These are phyloP conservation scores for Musa acuminata DNA, from an alignment of 176 grass and related monocot species.

Conservation along the genomic window DNA sequence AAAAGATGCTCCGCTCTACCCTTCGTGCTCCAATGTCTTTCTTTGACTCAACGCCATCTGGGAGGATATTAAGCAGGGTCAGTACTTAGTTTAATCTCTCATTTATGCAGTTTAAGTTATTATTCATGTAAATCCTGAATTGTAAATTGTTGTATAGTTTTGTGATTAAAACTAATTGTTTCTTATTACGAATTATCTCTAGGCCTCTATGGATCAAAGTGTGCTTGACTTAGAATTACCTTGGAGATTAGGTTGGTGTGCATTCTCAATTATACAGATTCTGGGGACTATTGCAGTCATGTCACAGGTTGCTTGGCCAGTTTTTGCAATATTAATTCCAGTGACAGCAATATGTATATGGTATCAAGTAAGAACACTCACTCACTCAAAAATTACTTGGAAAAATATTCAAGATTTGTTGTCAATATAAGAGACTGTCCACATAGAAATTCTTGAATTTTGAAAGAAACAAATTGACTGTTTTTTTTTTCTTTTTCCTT, in stretches of 20 bases:
- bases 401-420: background rate
- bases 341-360: constrained; percentile 55
- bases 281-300: constrained; percentile 82
- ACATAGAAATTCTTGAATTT: background rate
- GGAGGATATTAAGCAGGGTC: constrained; percentile 93
- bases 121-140: background rate
- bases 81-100: constrained; percentile 24
- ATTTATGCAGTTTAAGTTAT: background rate
- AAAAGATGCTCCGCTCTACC: constrained; percentile 68
- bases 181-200: constrained; percentile 7
- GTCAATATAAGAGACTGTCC: background rate
- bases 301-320: constrained; percentile 97
- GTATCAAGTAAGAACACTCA: constrained; percentile 60
- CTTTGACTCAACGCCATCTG: constrained; percentile 93
- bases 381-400: background rate
- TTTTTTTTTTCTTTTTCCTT: constrained; percentile 6
- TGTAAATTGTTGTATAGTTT: background rate
- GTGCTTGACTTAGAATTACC: constrained; percentile 76
- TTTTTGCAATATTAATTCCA: constrained; percentile 86
- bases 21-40: constrained; percentile 89
- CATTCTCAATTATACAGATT: constrained; percentile 3
- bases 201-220: constrained; percentile 89
- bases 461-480: background rate
- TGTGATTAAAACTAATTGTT: constrained; percentile 9
- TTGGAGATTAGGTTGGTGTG: constrained; percentile 62